Evolutionary conservation across 345 rosid genomes (phyloP), one percentile per base, ranked within the genome.

Genomic region (Sonneratia alba): DNA sequence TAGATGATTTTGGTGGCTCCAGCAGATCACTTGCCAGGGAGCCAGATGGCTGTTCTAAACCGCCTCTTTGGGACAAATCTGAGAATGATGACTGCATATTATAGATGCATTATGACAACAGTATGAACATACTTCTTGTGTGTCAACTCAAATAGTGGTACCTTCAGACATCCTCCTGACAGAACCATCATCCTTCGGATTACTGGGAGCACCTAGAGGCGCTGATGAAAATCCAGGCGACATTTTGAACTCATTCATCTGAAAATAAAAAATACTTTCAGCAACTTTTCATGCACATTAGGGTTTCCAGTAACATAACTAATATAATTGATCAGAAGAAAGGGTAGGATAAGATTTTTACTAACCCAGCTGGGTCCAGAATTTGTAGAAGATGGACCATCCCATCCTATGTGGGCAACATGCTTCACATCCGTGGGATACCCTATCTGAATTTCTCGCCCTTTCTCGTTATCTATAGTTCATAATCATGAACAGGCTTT

Each of bases 361-460:
- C 24, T 7, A 81, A 91, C 97, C 97, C 97, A 89, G 86, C 79
- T 85, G 32, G 97, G 97, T 6, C 68, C 6, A 76, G 55, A 74
- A 66, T 81, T 76, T 22, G 62, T 11, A 18, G 62, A 49, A 49
- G 85, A 77, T 1, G 90, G 88, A 75, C 96, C 91, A 22, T 91
- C 93, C 75, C 82, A 80, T 69, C 97, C 97, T 34, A 92, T 88
- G 70, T 92, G 97, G 14, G 94, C 89, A 27, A 92, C 88, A 78
- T 90, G 97, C 79, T 88, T 90, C 71, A 92, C 97, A 81, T 92
- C 94, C 47, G 94, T 92, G 36, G 97, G 97, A 56, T 73, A 68
- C 18, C 97, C 97, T 70, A 92, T 92, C 76, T 88, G 78, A 66
- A 92, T 80, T 22, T 84, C 89, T 48, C 69, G 76, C 72, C 88